These are phyloP conservation scores for Dillenia suffruticosa DNA, from an alignment of 164 flowering plant species.

Conservation along the genomic window DNA sequence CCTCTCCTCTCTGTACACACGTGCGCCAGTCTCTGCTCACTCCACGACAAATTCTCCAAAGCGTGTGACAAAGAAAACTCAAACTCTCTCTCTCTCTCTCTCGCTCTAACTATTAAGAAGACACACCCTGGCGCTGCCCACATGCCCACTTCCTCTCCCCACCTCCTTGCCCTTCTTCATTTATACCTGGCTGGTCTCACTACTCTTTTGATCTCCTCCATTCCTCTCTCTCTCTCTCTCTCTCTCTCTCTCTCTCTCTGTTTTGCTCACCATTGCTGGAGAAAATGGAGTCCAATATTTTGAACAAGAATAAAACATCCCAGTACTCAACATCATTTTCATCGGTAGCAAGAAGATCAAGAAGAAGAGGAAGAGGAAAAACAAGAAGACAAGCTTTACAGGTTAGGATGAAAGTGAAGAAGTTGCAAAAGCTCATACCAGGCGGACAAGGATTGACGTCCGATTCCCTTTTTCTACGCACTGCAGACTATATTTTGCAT, in stretches of 20 bases:
- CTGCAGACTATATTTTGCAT: constrained; percentile 67
- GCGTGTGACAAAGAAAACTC: constrained; percentile 10
- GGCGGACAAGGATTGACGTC: constrained; percentile 56
- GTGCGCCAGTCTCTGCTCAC: constrained; percentile 27
- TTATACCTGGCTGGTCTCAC: constrained; percentile 7
- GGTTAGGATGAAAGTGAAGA: constrained; percentile 42
- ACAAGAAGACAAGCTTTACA: too few relatives aligned
- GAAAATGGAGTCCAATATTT: too few relatives aligned
- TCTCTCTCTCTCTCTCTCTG: not conserved
- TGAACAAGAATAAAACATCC: too few relatives aligned
- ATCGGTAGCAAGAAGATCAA: too few relatives aligned
- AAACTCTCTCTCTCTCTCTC: not conserved
- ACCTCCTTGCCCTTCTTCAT: not conserved
- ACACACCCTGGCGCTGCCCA: too few relatives aligned
- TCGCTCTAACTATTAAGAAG: too few relatives aligned
- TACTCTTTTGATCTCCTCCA: not conserved
- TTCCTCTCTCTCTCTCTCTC: not conserved
- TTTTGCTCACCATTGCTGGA: not conserved
- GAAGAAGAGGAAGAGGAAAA: too few relatives aligned
- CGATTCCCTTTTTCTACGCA: constrained; percentile 44
- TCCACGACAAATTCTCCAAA: constrained; percentile 5
- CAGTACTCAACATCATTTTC: too few relatives aligned
- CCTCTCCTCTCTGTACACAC: constrained; percentile 32
- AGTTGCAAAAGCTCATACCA: constrained; percentile 53
- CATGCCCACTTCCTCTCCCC: not conserved